These are phyloP conservation scores for Beauveria asiatica DNA, from an alignment of 2,329 filamentous ascomycete species.

Conservation along the genomic window DNA sequence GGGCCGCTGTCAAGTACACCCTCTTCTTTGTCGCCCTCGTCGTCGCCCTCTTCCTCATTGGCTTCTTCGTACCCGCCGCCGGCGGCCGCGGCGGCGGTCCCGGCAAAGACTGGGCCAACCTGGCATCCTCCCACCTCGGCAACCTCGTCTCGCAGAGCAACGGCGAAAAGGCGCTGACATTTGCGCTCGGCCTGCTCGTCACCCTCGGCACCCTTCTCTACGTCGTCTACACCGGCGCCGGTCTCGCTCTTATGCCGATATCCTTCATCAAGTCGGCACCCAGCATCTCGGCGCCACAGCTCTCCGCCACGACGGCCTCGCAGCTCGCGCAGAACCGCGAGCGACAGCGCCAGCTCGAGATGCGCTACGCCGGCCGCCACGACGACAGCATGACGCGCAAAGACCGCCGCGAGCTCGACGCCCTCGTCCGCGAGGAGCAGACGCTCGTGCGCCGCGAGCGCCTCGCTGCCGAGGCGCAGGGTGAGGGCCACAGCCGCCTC, in stretches of 20 bases:
- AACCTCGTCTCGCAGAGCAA: conserved; percentile 66
- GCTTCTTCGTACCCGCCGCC: conserved; percentile 85
- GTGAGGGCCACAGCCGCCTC: conserved; percentile 66
- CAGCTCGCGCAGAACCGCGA: conserved; percentile 84
- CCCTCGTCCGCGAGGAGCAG: conserved; percentile 80
- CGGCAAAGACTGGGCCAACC: conserved; percentile 54
- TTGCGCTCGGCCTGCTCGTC: conserved; percentile 80
- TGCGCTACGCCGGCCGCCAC: conserved; percentile 68
- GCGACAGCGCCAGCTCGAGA: conserved; percentile 82
- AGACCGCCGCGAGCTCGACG: conserved; percentile 81
- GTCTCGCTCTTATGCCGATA: conserved; percentile 80
- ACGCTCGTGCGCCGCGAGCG: conserved; percentile 85
- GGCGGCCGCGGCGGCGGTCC: conserved; percentile 47
- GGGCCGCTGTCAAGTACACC: conserved; percentile 87
- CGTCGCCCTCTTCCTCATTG: conserved; percentile 76
- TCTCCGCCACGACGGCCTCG: conserved; percentile 67
- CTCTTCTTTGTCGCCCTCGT: conserved; percentile 73
- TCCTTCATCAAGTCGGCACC: conserved; percentile 89
- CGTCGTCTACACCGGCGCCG: conserved; percentile 78
- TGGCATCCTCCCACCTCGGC: conserved; percentile 88
- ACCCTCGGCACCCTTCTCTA: conserved; percentile 82
- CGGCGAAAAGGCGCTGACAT: conserved; percentile 86
- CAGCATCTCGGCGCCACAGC: conserved; percentile 70
- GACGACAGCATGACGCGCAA: conserved; percentile 71
- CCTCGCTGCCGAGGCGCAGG: conserved; percentile 72